Evolutionary conservation across 306 rosid species (phyloP), one percentile per base, ranked within the genome.

Genomic region (Cyamopsis tetragonoloba): DNA sequence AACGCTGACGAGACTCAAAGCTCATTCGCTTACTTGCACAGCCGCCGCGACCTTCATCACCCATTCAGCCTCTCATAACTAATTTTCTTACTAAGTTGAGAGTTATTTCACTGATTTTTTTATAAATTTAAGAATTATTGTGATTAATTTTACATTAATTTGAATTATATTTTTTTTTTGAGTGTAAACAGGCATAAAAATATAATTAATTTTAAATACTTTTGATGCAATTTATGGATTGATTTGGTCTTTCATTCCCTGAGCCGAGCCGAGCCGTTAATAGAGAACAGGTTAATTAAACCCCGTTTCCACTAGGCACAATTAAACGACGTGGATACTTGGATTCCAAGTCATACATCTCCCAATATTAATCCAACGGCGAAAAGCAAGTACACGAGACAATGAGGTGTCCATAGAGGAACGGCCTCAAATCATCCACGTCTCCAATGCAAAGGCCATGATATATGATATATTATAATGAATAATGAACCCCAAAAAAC

Each of bases 1-100:
- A 71, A 76, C 59, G 60, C 66, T 76, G 81, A 81, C 76, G 81
- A 66, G 4, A 35, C 5, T 62, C 24, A 41, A 41, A 28, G 12
- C 38, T 23, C 57, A 20, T 30, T 43, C 13, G 35, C 46, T 62
- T n/a, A n/a, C n/a, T n/a, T n/a, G n/a, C n/a, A 6, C 0, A 42
- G 13, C 5, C 43, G 5, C 9, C 0, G 4, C 57, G 46, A 4
- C n/a, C 18, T 30, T 64, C 44, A 15, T 64, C 17, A 64, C 42
- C 42, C 26, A 27, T 30, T 0, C 0, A 30, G n/a, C n/a, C n/a
- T n/a, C n/a, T n/a, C n/a, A 30, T 3, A 30, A 3, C 6, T 3
- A 30, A 30, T 30, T 3, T 4, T 30, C 35, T 30, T 30, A 30
- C n/a, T n/a, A n/a, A n/a, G n/a, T n/a, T n/a, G n/a, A n/a, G n/a